These are phyloP conservation scores for Chalciporus pseudorubinellus DNA, from an alignment of 768 basidiomycete genomes.

Conservation along the genomic window DNA sequence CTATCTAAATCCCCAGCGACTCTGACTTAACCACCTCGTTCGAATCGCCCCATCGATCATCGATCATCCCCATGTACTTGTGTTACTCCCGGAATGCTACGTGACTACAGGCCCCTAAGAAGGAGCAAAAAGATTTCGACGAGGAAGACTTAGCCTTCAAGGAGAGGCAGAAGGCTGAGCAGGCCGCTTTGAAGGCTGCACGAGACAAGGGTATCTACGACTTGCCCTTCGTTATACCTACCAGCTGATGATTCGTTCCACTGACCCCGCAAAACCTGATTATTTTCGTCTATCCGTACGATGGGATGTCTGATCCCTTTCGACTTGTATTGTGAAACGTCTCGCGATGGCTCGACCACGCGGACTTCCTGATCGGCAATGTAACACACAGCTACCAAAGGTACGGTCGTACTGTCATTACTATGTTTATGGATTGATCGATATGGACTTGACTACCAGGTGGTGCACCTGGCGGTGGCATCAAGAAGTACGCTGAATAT, in stretches of 20 bases:
- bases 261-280: background rate
- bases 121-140: slow-evolving; percentile 67
- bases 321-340: background rate
- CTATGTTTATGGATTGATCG: slow-evolving; percentile 7
- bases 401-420: slow-evolving; percentile 13
- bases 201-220: slow-evolving; percentile 59
- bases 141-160: slow-evolving; percentile 75
- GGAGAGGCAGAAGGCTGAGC: slow-evolving; percentile 73
- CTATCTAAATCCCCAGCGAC: background rate
- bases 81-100: background rate
- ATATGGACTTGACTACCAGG: slow-evolving; percentile 36
- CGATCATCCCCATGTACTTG: background rate
- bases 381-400: slow-evolving; percentile 28
- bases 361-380: slow-evolving; percentile 1
- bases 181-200: slow-evolving; percentile 70
- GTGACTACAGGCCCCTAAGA: slow-evolving; percentile 69
- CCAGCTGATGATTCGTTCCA: background rate
- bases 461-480: slow-evolving; percentile 68
- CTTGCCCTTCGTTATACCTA: background rate
- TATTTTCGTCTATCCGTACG: background rate
- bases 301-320: background rate
- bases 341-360: slow-evolving; percentile 31
- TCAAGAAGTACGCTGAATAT: slow-evolving; percentile 73
- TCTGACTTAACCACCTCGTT: background rate
- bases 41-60: background rate